Conservation (phyloP, 805 yeast genomes). For the Clavispora carvajalis region DNA sequence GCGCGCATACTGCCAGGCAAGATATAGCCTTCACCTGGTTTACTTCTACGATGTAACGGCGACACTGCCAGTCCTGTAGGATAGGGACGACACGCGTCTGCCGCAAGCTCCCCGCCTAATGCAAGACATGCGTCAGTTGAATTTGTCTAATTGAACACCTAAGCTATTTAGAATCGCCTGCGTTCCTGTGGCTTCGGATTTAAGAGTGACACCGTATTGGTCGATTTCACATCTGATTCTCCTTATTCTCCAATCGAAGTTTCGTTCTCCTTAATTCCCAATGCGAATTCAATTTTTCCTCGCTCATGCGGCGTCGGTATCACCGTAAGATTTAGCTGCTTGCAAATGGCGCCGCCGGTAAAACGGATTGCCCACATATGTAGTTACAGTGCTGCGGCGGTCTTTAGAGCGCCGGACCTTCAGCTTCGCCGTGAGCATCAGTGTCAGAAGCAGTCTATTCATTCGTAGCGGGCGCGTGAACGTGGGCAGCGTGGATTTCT, state of each 20-base stretch:
- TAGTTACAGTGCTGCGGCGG: constrained; percentile 2
- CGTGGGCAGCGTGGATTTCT: neutral
- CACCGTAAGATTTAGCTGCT: neutral
- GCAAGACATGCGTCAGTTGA: neutral
- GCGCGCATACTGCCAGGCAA: too few species aligned
- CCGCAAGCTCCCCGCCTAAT: neutral
- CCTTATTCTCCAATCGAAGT: too few species aligned
- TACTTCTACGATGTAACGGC: too few species aligned
- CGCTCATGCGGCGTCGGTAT: neutral
- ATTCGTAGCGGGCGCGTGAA: neutral
- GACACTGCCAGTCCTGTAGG: neutral
- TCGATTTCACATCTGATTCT: too few species aligned
- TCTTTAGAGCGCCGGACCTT: neutral
- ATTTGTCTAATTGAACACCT: neutral
- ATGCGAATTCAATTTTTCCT: too few species aligned
- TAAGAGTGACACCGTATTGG: too few species aligned
- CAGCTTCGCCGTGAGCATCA: constrained; percentile 1
- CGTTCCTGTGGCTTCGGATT: neutral
- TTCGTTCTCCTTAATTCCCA: too few species aligned
- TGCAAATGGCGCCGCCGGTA: constrained; percentile 1
- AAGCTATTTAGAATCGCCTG: neutral
- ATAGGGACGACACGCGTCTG: neutral
- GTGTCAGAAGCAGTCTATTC: constrained; percentile 4
- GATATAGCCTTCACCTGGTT: too few species aligned
- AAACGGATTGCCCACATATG: constrained; percentile 5